Evolutionary conservation across 352 stramenopile species (phyloP).

Genomic region (Phytophthora melonis): DNA sequence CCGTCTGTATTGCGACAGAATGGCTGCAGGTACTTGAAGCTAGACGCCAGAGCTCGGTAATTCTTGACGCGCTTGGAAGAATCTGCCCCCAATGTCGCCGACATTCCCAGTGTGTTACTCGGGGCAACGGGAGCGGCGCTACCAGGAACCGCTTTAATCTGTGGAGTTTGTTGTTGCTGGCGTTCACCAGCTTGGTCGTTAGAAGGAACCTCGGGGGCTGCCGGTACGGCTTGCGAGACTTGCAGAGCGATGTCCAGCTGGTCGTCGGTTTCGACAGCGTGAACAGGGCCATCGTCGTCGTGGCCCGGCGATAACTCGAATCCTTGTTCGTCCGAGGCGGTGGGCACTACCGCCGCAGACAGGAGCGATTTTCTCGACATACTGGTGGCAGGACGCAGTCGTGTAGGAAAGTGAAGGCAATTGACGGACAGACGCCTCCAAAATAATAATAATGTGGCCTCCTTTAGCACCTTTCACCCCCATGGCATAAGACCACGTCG

Average conservation of each 20-base stretch:
- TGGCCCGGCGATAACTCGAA: neutral
- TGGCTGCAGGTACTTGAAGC: constrained; percentile 53
- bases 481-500: neutral
- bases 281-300: constrained; percentile 4
- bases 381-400: neutral
- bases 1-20: constrained; percentile 53
- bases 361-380: constrained; percentile 5
- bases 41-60: constrained; percentile 51
- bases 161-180: neutral
- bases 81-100: constrained; percentile 6
- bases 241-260: neutral
- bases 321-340: neutral
- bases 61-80: constrained; percentile 45
- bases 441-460: neutral
- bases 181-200: neutral
- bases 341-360: neutral
- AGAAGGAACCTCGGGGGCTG: neutral
- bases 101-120: neutral
- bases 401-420: neutral
- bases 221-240: neutral
- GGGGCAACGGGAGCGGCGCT: neutral
- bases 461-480: neutral
- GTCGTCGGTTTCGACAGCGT: neutral
- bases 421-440: neutral
- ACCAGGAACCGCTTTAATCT: neutral